phyloP scores from a whole-genome alignment of 768 basidiomycete genomes.

The Mycena belliarum region DNA sequence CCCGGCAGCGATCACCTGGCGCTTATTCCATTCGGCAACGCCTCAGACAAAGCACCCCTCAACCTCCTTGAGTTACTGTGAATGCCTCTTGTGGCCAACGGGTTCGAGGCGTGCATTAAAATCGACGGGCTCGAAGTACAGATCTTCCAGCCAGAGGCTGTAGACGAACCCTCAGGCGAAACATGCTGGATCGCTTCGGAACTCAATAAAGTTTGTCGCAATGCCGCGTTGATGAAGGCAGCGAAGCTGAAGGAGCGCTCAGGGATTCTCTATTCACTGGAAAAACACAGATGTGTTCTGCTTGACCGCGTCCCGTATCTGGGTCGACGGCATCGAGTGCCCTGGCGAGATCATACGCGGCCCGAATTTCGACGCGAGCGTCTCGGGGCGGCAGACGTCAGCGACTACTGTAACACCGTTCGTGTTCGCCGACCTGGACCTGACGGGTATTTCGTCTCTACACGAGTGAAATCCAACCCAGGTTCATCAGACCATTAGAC shows the following conservation, averaged over 20 bases:
- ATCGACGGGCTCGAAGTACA: slow-evolving; percentile 2
- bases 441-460: slow-evolving; percentile 6
- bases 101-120: slow-evolving; percentile 15
- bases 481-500: no score
- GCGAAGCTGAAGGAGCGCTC: not conserved
- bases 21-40: no score
- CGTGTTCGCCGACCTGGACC: slow-evolving; percentile 9
- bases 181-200: slow-evolving; percentile 19
- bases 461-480: no score
- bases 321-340: slow-evolving; percentile 19
- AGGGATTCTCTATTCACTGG: slow-evolving; percentile 19
- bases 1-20: not conserved
- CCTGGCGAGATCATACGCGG: slow-evolving; percentile 13
- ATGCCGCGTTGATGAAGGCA: no score
- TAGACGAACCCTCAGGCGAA: slow-evolving; percentile 3
- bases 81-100: slow-evolving; percentile 12
- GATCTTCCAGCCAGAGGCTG: slow-evolving; percentile 1
- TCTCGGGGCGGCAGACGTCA: slow-evolving; percentile 10
- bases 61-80: no score
- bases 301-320: slow-evolving; percentile 13
- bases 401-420: slow-evolving; percentile 7
- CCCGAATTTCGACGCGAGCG: slow-evolving; percentile 7
- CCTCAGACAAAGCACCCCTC: no score
- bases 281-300: slow-evolving; percentile 19
- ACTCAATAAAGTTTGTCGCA: slow-evolving; percentile 5